These are phyloP conservation scores for Xerocomellus dryophilus DNA, from an alignment of 768 basidiomycete species.

Conservation along the genomic window DNA sequence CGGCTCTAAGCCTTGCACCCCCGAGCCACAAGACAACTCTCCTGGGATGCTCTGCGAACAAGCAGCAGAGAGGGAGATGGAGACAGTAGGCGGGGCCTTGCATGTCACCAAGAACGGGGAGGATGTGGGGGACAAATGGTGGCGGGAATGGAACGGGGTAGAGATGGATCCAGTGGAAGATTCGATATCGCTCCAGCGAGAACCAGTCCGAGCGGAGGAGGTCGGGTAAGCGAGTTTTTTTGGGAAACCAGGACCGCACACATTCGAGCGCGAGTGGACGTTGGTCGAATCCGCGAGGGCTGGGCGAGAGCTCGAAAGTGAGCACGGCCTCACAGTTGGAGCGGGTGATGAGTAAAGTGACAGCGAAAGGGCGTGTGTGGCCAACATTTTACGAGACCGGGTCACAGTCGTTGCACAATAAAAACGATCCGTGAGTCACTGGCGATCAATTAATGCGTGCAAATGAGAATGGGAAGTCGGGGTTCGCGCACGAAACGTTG, in stretches of 20 bases:
- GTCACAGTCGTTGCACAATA: conserved; percentile 9
- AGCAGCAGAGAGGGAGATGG: conserved; percentile 36
- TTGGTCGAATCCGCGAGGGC: conserved; percentile 30
- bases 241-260: not conserved
- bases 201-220: conserved; percentile 17
- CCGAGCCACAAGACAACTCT: not conserved
- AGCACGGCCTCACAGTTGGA: not conserved
- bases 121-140: conserved; percentile 1
- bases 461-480: conserved; percentile 4
- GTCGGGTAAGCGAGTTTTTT: conserved; percentile 17
- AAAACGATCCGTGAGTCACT: conserved; percentile 3
- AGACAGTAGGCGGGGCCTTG: conserved; percentile 40
- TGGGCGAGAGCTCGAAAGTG: conserved; percentile 9
- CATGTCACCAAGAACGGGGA: conserved; percentile 22
- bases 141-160: conserved; percentile 3
- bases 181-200: conserved; percentile 9
- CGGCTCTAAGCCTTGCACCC: conserved; percentile 7
- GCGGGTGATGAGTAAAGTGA: not conserved
- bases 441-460: conserved; percentile 11
- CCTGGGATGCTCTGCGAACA: conserved; percentile 21
- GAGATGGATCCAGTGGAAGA: not conserved
- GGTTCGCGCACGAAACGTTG: conserved; percentile 16
- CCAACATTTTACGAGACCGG: conserved; percentile 17
- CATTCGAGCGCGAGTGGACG: conserved; percentile 6
- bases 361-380: conserved; percentile 7